Evolutionary conservation across 31 red algal species (phyloP), one percentile per base, ranked within the genome.

Genomic region (Odonthalia washingtoniensis): DNA sequence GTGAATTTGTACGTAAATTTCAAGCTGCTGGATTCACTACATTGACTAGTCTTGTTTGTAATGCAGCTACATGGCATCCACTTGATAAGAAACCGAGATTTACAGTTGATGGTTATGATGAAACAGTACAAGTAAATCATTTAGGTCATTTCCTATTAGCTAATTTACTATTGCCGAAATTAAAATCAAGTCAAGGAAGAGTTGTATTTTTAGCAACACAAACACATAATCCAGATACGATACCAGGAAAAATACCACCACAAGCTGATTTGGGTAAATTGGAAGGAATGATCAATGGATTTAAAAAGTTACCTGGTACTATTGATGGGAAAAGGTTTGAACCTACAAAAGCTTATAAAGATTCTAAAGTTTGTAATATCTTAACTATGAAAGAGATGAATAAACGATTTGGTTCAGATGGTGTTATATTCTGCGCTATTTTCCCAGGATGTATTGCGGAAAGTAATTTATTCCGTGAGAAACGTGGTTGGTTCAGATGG

Each of bases 331-430:
- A 87, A 63, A 38, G 32, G 65, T 97, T 97, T 70, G 91, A 94
- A 84, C 91, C 91, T 5, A 94, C 95, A 35, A 97, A 97, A 67
- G 95, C 95, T 24, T 97, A 97, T 87, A 97, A 97, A 72, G 95
- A 97, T 81, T 84, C 87, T 65, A 97, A 97, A 82, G 95, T 91
- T 2, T 95, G 93, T 82, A 95, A 91, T 78, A 87, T 92, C 30
- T 41, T 97, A 67, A 94, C 92, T 38, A 94, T 97, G 91, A 70
- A n/a, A 12, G 91, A 88, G 57, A 81, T 97, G 74, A 43, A 90
- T 63, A 75, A 73, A 12, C 87, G 95, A 1, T 91, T 66, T 60
- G 77, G 44, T 26, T 77, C 78, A 43, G 72, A 86, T 40, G 92
- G 92, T 18, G 89, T 97, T 39, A 65, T 78, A 39, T 86, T 93